These are phyloP conservation scores for Coniosporium tulheliwenetii DNA, from an alignment of 2,329 filamentous ascomycete species.

Conservation along the genomic window DNA sequence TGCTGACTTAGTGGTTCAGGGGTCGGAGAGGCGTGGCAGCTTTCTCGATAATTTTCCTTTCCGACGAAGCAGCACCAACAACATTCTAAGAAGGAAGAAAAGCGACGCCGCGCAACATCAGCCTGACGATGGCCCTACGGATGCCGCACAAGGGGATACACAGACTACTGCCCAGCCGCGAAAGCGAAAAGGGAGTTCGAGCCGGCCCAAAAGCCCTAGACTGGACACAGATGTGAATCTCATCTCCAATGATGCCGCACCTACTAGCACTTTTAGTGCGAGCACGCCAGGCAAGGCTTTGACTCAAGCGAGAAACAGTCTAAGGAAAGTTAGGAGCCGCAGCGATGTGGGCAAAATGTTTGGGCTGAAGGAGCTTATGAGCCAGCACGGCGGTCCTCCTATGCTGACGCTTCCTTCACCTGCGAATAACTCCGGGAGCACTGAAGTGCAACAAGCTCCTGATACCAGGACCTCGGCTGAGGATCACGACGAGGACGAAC, in stretches of 20 bases:
- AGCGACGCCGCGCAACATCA: constrained; percentile 6
- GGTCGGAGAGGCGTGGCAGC: constrained; percentile 31
- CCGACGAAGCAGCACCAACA: constrained; percentile 26
- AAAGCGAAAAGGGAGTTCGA: constrained; percentile 20
- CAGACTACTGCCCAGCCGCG: no score
- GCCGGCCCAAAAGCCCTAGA: constrained; percentile 22
- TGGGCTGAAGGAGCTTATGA: constrained; percentile 38
- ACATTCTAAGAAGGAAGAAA: constrained; percentile 31
- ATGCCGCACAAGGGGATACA: no score
- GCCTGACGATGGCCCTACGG: no score
- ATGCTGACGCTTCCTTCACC: constrained; percentile 38
- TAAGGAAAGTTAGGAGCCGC: constrained; percentile 38
- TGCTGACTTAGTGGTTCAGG: no score
- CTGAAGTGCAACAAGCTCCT: background rate
- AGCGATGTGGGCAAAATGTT: constrained; percentile 37
- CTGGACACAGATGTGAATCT: constrained; percentile 21
- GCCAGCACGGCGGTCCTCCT: constrained; percentile 41
- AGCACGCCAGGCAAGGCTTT: constrained; percentile 17
- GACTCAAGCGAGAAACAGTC: constrained; percentile 22
- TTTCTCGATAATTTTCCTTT: constrained; percentile 27
- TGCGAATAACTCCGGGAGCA: constrained; percentile 3
- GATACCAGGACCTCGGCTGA: constrained; percentile 9
- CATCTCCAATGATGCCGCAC: constrained; percentile 39
- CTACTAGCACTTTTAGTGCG: constrained; percentile 26
- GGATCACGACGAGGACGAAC: constrained; percentile 16